These are phyloP conservation scores for Tetrastigma voinierianum DNA, from an alignment of 164 flowering plant species.

Conservation along the genomic window DNA sequence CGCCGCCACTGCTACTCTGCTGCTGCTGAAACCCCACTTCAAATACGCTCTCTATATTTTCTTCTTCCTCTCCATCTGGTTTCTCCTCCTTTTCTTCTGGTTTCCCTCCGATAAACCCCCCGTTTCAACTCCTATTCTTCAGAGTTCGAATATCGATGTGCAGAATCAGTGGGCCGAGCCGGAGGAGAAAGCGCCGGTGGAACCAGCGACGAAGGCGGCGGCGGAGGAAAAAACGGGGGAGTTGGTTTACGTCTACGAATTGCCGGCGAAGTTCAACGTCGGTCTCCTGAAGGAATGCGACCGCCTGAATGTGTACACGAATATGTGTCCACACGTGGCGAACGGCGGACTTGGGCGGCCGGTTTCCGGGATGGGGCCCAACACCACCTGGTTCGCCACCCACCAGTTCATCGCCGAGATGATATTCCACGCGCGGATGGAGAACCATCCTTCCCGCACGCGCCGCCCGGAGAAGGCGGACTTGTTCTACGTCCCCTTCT, in stretches of 20 bases:
- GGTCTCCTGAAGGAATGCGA: slow-evolving; percentile 40
- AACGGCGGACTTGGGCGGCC: slow-evolving; percentile 56
- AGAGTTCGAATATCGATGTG: too few relatives aligned
- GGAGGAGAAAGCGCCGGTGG: too few relatives aligned
- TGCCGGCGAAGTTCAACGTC: slow-evolving; percentile 47
- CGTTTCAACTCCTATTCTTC: background rate
- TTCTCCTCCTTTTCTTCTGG: background rate
- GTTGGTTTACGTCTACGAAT: slow-evolving; percentile 36
- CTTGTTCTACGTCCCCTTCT: slow-evolving; percentile 46
- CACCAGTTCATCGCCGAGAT: slow-evolving; percentile 61
- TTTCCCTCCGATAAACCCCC: background rate
- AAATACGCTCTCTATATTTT: background rate
- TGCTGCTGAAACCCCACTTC: too few relatives aligned
- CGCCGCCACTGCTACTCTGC: too few relatives aligned
- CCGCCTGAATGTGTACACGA: slow-evolving; percentile 42
- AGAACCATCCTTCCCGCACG: slow-evolving; percentile 41
- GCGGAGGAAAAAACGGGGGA: too few relatives aligned
- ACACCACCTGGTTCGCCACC: slow-evolving; percentile 41
- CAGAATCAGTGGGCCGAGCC: too few relatives aligned
- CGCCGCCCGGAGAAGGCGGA: slow-evolving; percentile 25
- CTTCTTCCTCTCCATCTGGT: slow-evolving; percentile 3
- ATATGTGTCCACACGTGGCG: slow-evolving; percentile 60
- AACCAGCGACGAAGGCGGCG: background rate
- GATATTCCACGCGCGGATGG: slow-evolving; percentile 50
- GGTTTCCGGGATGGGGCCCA: background rate